Conservation (phyloP, 2,329 filamentous ascomycete species). For the Alternaria arborescens region DNA sequence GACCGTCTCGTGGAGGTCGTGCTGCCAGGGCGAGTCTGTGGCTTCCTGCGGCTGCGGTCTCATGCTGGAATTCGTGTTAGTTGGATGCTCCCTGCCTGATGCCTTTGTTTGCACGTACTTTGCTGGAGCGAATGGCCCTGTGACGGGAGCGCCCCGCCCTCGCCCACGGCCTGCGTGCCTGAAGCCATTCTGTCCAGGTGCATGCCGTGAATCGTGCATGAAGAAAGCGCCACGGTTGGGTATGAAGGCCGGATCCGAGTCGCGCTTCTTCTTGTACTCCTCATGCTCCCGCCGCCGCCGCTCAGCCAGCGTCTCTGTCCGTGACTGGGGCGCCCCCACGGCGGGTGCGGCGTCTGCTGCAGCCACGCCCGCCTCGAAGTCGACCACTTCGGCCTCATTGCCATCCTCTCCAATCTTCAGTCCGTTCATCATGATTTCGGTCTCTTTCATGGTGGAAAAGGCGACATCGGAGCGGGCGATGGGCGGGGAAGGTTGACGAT, state of each 20-base stretch:
- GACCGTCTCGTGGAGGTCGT: slow-evolving; percentile 87
- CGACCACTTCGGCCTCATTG: slow-evolving; percentile 56
- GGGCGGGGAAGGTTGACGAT: slow-evolving; percentile 45
- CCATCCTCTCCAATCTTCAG: slow-evolving; percentile 57
- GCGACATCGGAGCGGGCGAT: slow-evolving; percentile 49
- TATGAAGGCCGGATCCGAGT: slow-evolving; percentile 91
- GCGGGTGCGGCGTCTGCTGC: slow-evolving; percentile 51
- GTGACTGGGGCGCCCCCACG: slow-evolving; percentile 40
- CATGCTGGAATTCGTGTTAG: slow-evolving; percentile 51
- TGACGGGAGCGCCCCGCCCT: slow-evolving; percentile 62
- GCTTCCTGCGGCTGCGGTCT: slow-evolving; percentile 57
- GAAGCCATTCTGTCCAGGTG: slow-evolving; percentile 80
- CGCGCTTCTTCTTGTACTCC: slow-evolving; percentile 86
- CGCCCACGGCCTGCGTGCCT: slow-evolving; percentile 71
- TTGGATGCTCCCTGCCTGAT: slow-evolving; percentile 3
- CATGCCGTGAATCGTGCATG: slow-evolving; percentile 90
- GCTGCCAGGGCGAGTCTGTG: slow-evolving; percentile 82
- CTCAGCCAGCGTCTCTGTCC: slow-evolving; percentile 69
- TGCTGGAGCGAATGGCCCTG: slow-evolving; percentile 63
- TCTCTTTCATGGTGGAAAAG: slow-evolving; percentile 62
- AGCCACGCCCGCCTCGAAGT: slow-evolving; percentile 59
- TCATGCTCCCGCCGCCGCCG: slow-evolving; percentile 85
- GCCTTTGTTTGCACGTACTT: slow-evolving; percentile 61
- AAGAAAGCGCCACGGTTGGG: slow-evolving; percentile 95
- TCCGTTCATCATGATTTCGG: slow-evolving; percentile 69